Base-by-base conservation (phyloP, 176 grass and related monocot genomes). In the Paspalum notatum region DNA sequence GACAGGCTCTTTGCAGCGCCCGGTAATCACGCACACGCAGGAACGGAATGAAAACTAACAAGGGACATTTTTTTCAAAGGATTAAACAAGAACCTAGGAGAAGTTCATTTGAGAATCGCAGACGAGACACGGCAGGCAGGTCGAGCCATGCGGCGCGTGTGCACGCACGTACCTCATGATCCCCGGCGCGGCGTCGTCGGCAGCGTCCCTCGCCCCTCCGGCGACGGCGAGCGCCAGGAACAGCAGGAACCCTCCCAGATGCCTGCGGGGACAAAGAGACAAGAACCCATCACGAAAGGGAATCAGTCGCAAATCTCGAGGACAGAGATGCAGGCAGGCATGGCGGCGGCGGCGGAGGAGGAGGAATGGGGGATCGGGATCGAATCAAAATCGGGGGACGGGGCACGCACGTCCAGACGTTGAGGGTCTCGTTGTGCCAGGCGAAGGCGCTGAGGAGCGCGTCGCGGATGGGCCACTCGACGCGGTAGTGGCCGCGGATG, bases 351-450 rank as follows among this genome's bases (percentile, higher is more conserved):
- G 32, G 37, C 32, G 16, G 20, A 54, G 62, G 8, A 7, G 3
- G 20, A 22, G 20, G 41, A 38, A 14, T n/a, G 54, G n/a, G 24
- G 15, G 56, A n/a, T 1, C 0, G 12, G 57, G 13, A 27, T 56
- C 51, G 57, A 61, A 64, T 61, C 20, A 24, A 50, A 24, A 50
- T 2, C 71, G 58, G 24, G 44, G 22, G 70, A 20, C 0, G 21
- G 37, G 1, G 21, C 1, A 38, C 40, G 64, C 81, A 99, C 92
- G 96, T 99, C 96, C 92, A 99, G 87, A 99, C 80, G 54, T 99
- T 99, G 82, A 99, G 96, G n/a, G 93, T 99, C 86, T 99, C 92
- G 84, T 93, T 95, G 90, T 99, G 96, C 96, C 96, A 99, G 62
- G 93, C 58, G 93, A 99, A 99, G 86, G 84, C 86, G 88, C 96